Percentiles rank a stretch among this genome's conserved stretches.
These are phyloP conservation scores for Fomitopsis schrenkii DNA, from an alignment of 1,284 basidiomycete genomes.

Conservation along the genomic window DNA sequence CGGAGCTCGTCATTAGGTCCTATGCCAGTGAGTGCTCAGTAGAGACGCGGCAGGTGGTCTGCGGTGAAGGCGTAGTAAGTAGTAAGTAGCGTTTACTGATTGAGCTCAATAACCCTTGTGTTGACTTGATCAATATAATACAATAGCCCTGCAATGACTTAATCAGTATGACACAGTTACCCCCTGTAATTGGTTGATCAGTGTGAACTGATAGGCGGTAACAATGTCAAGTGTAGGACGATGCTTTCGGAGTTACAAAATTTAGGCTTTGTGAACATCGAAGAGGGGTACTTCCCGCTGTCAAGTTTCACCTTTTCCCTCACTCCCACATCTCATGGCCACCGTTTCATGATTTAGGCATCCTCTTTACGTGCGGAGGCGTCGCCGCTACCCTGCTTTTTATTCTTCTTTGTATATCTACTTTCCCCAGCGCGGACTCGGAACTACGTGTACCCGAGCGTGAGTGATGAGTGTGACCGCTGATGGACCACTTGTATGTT, in stretches of 20 bases:
- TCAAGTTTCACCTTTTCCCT: neutral
- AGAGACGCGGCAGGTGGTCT: too few relatives aligned
- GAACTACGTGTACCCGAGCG: neutral
- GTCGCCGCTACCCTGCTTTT: neutral
- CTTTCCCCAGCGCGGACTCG: neutral
- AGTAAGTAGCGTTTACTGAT: too few relatives aligned
- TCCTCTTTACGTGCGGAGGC: neutral
- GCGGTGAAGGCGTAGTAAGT: too few relatives aligned
- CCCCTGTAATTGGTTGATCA: too few relatives aligned
- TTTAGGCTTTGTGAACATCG: neutral
- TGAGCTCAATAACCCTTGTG: too few relatives aligned
- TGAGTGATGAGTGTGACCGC: conserved; percentile 2
- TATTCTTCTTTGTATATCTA: neutral
- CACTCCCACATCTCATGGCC: neutral
- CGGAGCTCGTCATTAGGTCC: neutral
- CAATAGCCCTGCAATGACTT: too few relatives aligned
- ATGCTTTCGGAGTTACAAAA: neutral
- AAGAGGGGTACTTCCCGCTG: neutral
- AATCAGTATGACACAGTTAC: too few relatives aligned
- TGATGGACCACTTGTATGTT: conserved; percentile 2
- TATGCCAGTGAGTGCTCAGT: too few relatives aligned
- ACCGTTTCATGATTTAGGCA: neutral
- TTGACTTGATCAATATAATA: too few relatives aligned
- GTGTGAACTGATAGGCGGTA: too few relatives aligned
- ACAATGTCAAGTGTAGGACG: too few relatives aligned